phyloP scores from a whole-genome alignment of 176 grass and related monocot genomes.

The Musa schizocarpa region DNA sequence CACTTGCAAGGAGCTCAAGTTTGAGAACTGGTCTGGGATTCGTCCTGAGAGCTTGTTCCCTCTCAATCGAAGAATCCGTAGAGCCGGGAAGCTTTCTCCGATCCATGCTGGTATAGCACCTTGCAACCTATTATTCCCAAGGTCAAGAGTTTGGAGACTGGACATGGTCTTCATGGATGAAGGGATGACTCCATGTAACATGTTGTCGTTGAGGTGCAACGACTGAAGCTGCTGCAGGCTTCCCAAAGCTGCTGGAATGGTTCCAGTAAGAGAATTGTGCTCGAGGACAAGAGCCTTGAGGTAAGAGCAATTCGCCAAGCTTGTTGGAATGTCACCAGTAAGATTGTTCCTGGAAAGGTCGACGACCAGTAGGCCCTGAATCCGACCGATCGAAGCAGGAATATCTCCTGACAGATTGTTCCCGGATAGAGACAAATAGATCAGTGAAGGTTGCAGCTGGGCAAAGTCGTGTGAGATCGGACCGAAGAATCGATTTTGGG shows the following conservation, averaged over 20 bases:
- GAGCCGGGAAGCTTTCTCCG: slow-evolving; percentile 7
- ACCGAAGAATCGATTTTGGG: slow-evolving; percentile 26
- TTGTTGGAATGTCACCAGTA: not conserved
- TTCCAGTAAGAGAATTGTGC: slow-evolving; percentile 24
- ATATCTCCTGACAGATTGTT: slow-evolving; percentile 8
- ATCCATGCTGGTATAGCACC: slow-evolving; percentile 28
- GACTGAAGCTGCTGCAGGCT: not conserved
- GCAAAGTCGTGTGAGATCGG: slow-evolving; percentile 12
- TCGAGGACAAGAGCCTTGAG: slow-evolving; percentile 5
- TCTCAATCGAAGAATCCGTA: slow-evolving; percentile 22
- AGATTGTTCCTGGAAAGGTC: slow-evolving; percentile 4
- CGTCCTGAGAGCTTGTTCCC: slow-evolving; percentile 19
- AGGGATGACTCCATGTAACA: slow-evolving; percentile 23
- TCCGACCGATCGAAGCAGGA: not conserved
- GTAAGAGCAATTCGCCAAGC: not conserved
- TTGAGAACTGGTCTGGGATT: slow-evolving; percentile 3
- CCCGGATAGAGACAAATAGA: slow-evolving; percentile 3
- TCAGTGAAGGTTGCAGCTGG: fast-evolving
- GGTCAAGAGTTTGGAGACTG: slow-evolving; percentile 24
- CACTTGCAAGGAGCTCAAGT: slow-evolving; percentile 20
- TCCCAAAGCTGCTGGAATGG: slow-evolving; percentile 30
- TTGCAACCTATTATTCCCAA: slow-evolving; percentile 26
- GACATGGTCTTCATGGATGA: slow-evolving; percentile 16
- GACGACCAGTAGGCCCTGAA: not conserved
- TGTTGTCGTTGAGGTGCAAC: slow-evolving; percentile 25